Conservation (phyloP, 352 stramenopile species). For the Phytopythium aichiense region DNA sequence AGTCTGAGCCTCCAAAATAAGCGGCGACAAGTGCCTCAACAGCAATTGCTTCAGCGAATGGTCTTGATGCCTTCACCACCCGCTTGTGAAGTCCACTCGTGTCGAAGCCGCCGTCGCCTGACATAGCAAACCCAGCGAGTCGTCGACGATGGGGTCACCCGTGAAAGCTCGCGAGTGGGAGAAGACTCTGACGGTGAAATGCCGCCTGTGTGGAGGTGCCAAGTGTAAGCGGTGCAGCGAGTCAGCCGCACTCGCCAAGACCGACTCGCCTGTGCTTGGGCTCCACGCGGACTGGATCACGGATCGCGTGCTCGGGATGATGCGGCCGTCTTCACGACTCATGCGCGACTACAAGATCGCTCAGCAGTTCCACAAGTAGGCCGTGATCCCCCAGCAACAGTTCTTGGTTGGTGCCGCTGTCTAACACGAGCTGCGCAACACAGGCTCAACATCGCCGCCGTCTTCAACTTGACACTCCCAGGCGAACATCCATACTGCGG, state of each 20-base stretch:
- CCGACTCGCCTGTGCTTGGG: conserved; percentile 63
- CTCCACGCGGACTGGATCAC: conserved; percentile 88
- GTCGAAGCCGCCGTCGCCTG: background rate
- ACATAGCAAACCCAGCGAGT: background rate
- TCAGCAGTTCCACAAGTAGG: conserved; percentile 75
- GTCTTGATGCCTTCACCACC: background rate
- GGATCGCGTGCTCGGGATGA: conserved; percentile 86
- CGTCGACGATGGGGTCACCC: conserved; percentile 46
- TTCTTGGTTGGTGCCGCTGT: background rate
- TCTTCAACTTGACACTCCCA: conserved; percentile 90
- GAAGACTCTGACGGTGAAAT: conserved; percentile 80
- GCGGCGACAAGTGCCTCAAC: background rate
- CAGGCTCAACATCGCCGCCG: conserved; percentile 75
- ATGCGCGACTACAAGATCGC: conserved; percentile 81
- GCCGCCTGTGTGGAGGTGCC: conserved; percentile 78
- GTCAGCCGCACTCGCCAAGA: conserved; percentile 66
- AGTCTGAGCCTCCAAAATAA: background rate
- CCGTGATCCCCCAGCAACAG: background rate
- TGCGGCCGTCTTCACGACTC: conserved; percentile 79
- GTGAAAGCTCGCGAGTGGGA: conserved; percentile 82
- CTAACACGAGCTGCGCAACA: conserved; percentile 2
- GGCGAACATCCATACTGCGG: conserved; percentile 90
- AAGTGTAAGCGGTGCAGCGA: conserved; percentile 87
- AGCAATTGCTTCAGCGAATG: background rate
- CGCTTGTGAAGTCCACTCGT: background rate